Evolutionary conservation across 306 rosid genomes (phyloP).

Genomic region (Acmispon strigosus): DNA sequence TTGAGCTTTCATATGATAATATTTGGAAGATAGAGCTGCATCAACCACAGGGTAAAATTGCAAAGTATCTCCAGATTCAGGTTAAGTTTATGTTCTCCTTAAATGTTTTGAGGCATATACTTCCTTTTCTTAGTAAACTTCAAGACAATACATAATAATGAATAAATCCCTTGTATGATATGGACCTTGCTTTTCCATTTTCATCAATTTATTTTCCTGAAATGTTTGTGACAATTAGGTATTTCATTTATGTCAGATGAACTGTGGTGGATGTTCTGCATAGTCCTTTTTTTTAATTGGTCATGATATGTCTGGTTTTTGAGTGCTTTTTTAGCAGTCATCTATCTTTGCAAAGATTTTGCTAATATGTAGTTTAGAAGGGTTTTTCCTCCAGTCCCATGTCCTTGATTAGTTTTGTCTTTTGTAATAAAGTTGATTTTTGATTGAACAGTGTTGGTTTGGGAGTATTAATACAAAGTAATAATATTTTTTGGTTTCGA

Average conservation of each 20-base stretch:
- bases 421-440: not conserved
- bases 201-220: not conserved
- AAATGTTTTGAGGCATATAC: not conserved
- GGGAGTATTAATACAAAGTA: not conserved
- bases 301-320: not conserved
- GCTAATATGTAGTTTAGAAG: not conserved
- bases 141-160: not conserved
- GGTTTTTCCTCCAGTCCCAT: not conserved
- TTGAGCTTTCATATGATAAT: constrained; percentile 56
- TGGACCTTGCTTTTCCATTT: not conserved
- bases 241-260: not conserved
- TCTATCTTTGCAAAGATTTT: not conserved
- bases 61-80: constrained; percentile 66
- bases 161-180: not conserved
- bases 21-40: constrained; percentile 59
- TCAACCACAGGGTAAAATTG: constrained; percentile 30
- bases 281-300: not conserved
- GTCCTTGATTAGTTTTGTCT: not conserved
- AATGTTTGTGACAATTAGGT: not conserved
- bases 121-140: not conserved
- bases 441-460: not conserved
- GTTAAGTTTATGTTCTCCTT: constrained; percentile 19
- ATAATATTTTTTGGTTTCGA: not conserved
- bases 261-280: not conserved
- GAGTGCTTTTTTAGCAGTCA: not conserved